Evolutionary conservation across 2,329 filamentous ascomycete genomes (phyloP).

Genomic region (Pseudopithomyces maydicus): DNA sequence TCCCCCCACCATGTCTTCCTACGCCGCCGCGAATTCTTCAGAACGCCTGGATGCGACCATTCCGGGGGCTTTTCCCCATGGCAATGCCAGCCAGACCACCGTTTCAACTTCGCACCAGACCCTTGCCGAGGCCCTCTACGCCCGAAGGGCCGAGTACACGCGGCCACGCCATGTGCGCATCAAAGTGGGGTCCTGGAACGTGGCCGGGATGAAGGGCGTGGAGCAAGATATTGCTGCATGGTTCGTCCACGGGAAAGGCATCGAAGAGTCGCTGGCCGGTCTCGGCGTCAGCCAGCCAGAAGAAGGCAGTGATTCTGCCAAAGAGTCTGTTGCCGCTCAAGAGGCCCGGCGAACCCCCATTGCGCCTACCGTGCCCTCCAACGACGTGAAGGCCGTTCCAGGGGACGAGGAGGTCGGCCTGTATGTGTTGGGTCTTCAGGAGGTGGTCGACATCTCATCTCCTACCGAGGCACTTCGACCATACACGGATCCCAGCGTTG

Average conservation of each 20-base stretch:
- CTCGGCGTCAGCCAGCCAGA: slow-evolving; percentile 43
- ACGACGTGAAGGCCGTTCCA: slow-evolving; percentile 55
- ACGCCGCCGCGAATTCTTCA: slow-evolving; percentile 23
- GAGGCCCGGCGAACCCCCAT: slow-evolving; percentile 53
- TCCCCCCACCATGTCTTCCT: slow-evolving; percentile 30
- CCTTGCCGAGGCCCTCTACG: slow-evolving; percentile 66
- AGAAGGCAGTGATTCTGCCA: slow-evolving; percentile 39
- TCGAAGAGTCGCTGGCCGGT: slow-evolving; percentile 67
- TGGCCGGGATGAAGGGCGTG: slow-evolving; percentile 80
- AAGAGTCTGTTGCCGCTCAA: slow-evolving; percentile 54
- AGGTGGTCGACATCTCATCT: slow-evolving; percentile 84
- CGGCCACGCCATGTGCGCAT: slow-evolving; percentile 75
- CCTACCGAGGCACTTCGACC: slow-evolving; percentile 77
- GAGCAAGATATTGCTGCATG: slow-evolving; percentile 87
- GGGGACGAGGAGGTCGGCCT: slow-evolving; percentile 76
- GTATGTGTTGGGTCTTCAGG: slow-evolving; percentile 89
- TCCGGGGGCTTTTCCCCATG: slow-evolving; percentile 56
- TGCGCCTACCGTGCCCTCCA: slow-evolving; percentile 49
- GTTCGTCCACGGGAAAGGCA: slow-evolving; percentile 80
- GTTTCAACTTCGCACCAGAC: slow-evolving; percentile 49
- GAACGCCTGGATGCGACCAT: slow-evolving; percentile 50
- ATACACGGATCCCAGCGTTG: slow-evolving; percentile 73
- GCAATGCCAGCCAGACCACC: slow-evolving; percentile 19
- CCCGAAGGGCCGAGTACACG: slow-evolving; percentile 79
- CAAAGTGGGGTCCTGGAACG: slow-evolving; percentile 96